Evolutionary conservation across 2,329 filamentous ascomycete species (phyloP), one percentile per base, ranked within the genome.

Genomic region (Hymenotorrendiella dingleyae): DNA sequence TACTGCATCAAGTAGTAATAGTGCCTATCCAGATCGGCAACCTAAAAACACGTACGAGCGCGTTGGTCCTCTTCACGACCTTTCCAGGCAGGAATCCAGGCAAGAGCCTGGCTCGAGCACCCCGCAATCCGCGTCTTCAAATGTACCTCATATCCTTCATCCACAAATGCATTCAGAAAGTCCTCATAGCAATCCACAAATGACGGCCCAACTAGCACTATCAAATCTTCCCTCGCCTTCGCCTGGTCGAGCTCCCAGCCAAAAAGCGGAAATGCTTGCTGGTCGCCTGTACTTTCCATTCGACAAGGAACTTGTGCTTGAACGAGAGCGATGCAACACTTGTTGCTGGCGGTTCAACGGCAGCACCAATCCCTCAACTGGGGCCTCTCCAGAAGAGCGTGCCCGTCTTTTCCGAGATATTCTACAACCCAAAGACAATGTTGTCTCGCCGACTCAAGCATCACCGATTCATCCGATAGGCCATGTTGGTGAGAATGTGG

Each of bases 201-300:
- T 57, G 34, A 52, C 55, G 26, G 61, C 55, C 24, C 61, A 58
- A 48, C 43, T 62, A n/a, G 58, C 55, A 8, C 48, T 61, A 19
- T 59, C 55, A 12, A 61, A 60, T 36, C 58, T 57, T 35, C 58
- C 57, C 33, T 57, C 50, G 11, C 9, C 38, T 20, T 21, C 14
- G 20, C 49, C 49, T 19, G 50, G 11, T 33, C 50, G 55, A 33
- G 53, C 28, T 55, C 67, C 73, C 47, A 84, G 81, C 1, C 87
- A 95, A 60, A 93, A 93, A 64, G 85, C 94, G 47, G 88, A 93
- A 62, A 97, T 97, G 91, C 69, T 94, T 12, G 73, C 73, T 23
- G 86, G 86, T 10, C 75, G 85, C 29, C 74, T 79, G n/a, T 97
- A 88, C 64, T 82, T 81, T 47, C 86, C 86, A 6, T 90, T 84